Conservation (phyloP, 345 rosid genomes). For the Aurinia saxatilis region DNA sequence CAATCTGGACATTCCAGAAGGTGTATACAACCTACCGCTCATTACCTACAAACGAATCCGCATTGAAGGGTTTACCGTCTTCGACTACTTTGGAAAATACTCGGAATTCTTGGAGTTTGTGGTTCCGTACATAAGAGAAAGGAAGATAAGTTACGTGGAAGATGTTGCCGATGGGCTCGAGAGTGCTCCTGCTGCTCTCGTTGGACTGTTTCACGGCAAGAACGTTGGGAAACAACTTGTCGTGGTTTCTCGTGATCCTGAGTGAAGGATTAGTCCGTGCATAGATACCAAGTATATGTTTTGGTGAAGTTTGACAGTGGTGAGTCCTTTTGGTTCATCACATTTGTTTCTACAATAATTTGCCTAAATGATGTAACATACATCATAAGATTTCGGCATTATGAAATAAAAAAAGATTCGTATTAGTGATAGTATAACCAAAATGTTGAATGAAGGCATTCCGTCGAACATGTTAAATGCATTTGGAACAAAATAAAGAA, state of each 20-base stretch:
- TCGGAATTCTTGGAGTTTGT: slow-evolving; percentile 35
- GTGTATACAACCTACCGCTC: slow-evolving; percentile 13
- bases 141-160: slow-evolving; percentile 45
- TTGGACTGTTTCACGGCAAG: slow-evolving; percentile 43
- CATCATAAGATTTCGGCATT: too few species aligned
- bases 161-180: slow-evolving; percentile 51
- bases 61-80: slow-evolving; percentile 29
- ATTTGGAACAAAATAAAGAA: too few species aligned
- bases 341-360: too few species aligned
- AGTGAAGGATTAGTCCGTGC: too few species aligned
- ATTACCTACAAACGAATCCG: slow-evolving; percentile 25
- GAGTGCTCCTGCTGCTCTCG: slow-evolving; percentile 43
- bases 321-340: too few species aligned
- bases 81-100: slow-evolving; percentile 40
- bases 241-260: slow-evolving; percentile 16
- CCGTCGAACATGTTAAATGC: too few species aligned
- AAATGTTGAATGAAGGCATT: too few species aligned
- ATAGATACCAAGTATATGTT: too few species aligned
- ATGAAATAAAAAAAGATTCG: too few species aligned
- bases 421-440: too few species aligned
- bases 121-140: slow-evolving; percentile 32
- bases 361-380: too few species aligned
- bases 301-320: too few species aligned
- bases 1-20: slow-evolving; percentile 35
- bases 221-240: slow-evolving; percentile 57